Percentiles rank a stretch among this genome's conserved stretches.
Evolutionary conservation across 352 stramenopile genomes (phyloP).

Genomic region (Elongisporangium senticosum): DNA sequence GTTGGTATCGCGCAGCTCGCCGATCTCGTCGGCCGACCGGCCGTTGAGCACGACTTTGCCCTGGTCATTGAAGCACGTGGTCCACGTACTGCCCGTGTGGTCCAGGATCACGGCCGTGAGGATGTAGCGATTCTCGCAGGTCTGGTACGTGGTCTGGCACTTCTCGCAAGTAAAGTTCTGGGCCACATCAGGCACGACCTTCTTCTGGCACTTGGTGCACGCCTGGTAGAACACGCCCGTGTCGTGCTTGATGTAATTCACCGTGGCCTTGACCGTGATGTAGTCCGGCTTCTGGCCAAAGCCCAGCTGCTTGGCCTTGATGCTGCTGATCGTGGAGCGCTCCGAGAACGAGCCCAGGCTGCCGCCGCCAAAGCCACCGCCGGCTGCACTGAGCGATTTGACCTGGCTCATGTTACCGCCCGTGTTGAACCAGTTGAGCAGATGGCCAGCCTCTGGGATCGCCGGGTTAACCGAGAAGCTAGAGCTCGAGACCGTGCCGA

Average conservation of each 20-base stretch:
- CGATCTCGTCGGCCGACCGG: constrained; percentile 91
- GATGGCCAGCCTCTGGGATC: constrained; percentile 77
- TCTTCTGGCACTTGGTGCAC: constrained; percentile 88
- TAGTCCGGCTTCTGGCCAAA: constrained; percentile 96
- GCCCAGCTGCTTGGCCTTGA: constrained; percentile 94
- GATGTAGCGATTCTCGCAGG: constrained; percentile 95
- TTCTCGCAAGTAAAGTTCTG: constrained; percentile 96
- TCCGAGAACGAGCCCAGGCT: constrained; percentile 80
- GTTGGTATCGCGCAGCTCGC: constrained; percentile 79
- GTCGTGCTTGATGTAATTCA: constrained; percentile 98
- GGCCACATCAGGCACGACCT: constrained; percentile 90
- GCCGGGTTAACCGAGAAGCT: constrained; percentile 83
- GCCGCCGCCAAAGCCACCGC: constrained; percentile 69
- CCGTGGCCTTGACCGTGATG: constrained; percentile 93
- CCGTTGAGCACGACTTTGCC: constrained; percentile 90
- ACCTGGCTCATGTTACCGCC: constrained; percentile 55
- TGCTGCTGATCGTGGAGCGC: constrained; percentile 87
- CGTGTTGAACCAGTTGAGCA: constrained; percentile 85
- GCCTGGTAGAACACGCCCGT: constrained; percentile 83
- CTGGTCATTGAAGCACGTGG: constrained; percentile 97
- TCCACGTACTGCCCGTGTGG: constrained; percentile 92
- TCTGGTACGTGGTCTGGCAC: constrained; percentile 92
- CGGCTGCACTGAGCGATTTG: constrained; percentile 74
- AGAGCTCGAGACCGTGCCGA: constrained; percentile 79
- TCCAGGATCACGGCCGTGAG: constrained; percentile 92